Conservation (phyloP, 1,139 yeast species). For the Pichia sp. region DNA sequence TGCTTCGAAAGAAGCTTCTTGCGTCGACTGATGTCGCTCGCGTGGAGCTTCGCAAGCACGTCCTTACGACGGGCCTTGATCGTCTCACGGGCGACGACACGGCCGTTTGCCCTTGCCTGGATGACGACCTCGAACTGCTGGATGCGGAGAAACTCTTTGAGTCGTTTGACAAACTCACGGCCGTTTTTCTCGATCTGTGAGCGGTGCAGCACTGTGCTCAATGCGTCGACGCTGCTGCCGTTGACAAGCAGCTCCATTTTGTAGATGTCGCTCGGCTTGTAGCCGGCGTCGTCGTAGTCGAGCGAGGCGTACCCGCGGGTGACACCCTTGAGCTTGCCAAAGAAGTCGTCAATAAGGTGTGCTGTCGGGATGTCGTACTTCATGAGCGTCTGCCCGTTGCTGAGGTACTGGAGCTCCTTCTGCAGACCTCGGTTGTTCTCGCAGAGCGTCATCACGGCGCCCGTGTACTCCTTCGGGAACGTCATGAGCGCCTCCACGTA, state of each 20-base stretch:
- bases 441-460: conserved; percentile 80
- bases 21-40: conserved; percentile 86
- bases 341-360: conserved; percentile 88
- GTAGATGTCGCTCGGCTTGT: conserved; percentile 71
- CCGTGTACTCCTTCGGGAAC: conserved; percentile 84
- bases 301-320: conserved; percentile 92
- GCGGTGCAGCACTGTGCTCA: conserved; percentile 83
- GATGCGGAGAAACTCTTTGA: conserved; percentile 71
- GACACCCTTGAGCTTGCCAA: conserved; percentile 84
- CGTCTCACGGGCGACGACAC: conserved; percentile 86
- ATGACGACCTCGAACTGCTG: conserved; percentile 91
- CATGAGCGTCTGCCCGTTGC: conserved; percentile 76
- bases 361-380: conserved; percentile 81
- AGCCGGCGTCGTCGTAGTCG: conserved; percentile 94
- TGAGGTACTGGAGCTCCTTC: conserved; percentile 69
- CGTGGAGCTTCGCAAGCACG: conserved; percentile 86
- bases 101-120: conserved; percentile 83
- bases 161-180: conserved; percentile 74
- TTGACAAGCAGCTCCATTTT: conserved; percentile 87
- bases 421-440: conserved; percentile 82
- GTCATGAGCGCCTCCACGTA: conserved; percentile 89
- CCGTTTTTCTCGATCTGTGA: conserved; percentile 73
- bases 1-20: conserved; percentile 85
- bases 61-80: conserved; percentile 91
- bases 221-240: conserved; percentile 86